These are phyloP conservation scores for Tothia fuscella DNA, from an alignment of 2,329 filamentous ascomycete genomes.

Conservation along the genomic window DNA sequence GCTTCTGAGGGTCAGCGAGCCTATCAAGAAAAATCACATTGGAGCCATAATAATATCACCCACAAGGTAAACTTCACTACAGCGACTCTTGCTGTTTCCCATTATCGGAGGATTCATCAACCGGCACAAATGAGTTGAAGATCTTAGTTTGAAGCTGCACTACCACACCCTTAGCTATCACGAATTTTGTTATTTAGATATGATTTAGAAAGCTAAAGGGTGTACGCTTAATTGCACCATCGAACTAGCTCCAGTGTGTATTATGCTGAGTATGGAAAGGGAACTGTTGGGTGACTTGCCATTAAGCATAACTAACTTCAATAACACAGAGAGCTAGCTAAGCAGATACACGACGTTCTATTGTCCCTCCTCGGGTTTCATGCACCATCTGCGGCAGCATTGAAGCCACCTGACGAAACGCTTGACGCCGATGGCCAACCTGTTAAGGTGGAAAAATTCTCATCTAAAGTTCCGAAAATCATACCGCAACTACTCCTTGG, in stretches of 20 bases:
- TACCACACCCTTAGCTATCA: no score
- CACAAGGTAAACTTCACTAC: conserved; percentile 41
- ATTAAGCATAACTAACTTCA: no score
- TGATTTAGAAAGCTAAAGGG: no score
- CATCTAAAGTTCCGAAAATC: conserved; percentile 38
- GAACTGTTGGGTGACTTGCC: no score
- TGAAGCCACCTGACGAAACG: conserved; percentile 40
- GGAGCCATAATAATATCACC: conserved; percentile 86
- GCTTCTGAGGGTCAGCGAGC: conserved; percentile 65
- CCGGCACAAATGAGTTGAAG: background rate
- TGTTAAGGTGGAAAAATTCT: conserved; percentile 29
- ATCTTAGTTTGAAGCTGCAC: no score
- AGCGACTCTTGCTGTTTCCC: background rate
- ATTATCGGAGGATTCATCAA: background rate
- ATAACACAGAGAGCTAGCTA: conserved; percentile 61
- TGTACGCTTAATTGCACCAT: no score
- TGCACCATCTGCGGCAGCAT: conserved; percentile 56
- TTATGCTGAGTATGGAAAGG: no score
- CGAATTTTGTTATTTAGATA: no score
- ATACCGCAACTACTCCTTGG: conserved; percentile 83
- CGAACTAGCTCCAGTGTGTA: no score
- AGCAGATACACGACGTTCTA: conserved; percentile 78
- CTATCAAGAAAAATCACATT: conserved; percentile 80
- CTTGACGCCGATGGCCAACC: conserved; percentile 27
- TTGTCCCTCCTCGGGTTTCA: conserved; percentile 72